Evolutionary conservation across 805 yeast species (phyloP).

Genomic region (Cyberlindnera xylosilytica): DNA sequence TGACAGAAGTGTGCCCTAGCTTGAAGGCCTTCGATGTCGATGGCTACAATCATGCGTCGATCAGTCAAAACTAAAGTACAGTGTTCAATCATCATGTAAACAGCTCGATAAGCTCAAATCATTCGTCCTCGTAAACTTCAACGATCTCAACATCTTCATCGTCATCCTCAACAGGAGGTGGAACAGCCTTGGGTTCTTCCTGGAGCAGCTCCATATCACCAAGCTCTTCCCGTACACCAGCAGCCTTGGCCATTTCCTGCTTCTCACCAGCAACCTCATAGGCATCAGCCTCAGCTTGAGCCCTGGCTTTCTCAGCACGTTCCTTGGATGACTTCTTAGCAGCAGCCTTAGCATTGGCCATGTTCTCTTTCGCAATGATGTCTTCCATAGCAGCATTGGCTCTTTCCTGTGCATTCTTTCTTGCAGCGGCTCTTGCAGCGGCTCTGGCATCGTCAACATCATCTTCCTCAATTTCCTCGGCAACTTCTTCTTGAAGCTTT

Average conservation of each 20-base stretch:
- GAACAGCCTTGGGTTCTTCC: background rate
- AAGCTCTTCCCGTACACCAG: background rate
- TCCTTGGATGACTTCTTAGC: background rate
- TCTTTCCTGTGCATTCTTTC: too few relatives aligned
- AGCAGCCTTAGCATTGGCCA: background rate
- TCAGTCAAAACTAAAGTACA: too few relatives aligned
- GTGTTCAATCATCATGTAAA: too few relatives aligned
- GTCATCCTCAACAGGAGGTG: background rate
- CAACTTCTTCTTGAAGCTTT: conserved; percentile 24
- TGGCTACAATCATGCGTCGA: background rate
- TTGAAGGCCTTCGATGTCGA: too few relatives aligned
- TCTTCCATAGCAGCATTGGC: background rate
- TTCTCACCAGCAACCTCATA: background rate
- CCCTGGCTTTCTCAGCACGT: background rate
- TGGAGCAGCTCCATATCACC: background rate
- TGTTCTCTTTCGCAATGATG: background rate
- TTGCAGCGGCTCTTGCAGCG: background rate
- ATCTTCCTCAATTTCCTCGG: background rate
- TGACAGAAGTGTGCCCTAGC: too few relatives aligned
- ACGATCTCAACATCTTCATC: background rate
- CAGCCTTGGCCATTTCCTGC: background rate
- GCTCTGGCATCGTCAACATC: background rate
- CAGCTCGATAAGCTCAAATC: background rate
- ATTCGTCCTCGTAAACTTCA: background rate
- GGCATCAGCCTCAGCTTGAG: background rate